Evolutionary conservation across 208 protist species (phyloP).

Genomic region (Leishmania braziliensis): DNA sequence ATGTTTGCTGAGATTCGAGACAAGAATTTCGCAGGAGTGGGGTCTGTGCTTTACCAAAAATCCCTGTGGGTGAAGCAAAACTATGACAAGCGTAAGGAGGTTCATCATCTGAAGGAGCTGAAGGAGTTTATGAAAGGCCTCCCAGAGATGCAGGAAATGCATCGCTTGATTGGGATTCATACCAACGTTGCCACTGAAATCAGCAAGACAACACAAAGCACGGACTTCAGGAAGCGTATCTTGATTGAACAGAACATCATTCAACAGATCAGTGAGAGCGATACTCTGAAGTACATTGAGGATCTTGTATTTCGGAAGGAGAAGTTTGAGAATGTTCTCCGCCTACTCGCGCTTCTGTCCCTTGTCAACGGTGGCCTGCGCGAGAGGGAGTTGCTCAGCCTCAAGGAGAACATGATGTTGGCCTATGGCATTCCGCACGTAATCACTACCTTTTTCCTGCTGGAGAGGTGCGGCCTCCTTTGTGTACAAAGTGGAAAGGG

Average conservation of each 20-base stretch:
- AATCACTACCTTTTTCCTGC: constrained; percentile 52
- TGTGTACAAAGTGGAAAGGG: constrained; percentile 43
- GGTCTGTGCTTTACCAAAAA: constrained; percentile 79
- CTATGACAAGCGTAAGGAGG: constrained; percentile 85
- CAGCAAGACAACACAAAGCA: constrained; percentile 66
- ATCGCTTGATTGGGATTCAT: constrained; percentile 81
- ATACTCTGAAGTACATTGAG: constrained; percentile 83
- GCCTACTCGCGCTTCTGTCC: constrained; percentile 83
- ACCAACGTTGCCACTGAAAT: constrained; percentile 81
- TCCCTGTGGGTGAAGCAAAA: constrained; percentile 84
- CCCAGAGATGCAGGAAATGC: constrained; percentile 86
- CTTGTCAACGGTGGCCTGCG: constrained; percentile 83
- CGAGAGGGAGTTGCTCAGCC: constrained; percentile 54
- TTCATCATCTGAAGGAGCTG: constrained; percentile 85
- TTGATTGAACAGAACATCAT: constrained; percentile 81
- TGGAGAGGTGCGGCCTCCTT: constrained; percentile 70
- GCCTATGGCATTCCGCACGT: constrained; percentile 84
- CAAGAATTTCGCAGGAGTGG: constrained; percentile 76
- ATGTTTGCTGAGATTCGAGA: constrained; percentile 86
- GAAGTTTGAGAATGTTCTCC: constrained; percentile 60
- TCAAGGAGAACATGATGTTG: constrained; percentile 86
- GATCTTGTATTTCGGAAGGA: constrained; percentile 73
- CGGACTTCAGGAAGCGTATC: constrained; percentile 68
- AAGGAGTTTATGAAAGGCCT: constrained; percentile 90
- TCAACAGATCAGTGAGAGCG: constrained; percentile 65